Percentiles rank a stretch among this genome's conserved stretches.
phyloP scores from a whole-genome alignment of 1,284 basidiomycete genomes.

The Ustilago loliicola region DNA sequence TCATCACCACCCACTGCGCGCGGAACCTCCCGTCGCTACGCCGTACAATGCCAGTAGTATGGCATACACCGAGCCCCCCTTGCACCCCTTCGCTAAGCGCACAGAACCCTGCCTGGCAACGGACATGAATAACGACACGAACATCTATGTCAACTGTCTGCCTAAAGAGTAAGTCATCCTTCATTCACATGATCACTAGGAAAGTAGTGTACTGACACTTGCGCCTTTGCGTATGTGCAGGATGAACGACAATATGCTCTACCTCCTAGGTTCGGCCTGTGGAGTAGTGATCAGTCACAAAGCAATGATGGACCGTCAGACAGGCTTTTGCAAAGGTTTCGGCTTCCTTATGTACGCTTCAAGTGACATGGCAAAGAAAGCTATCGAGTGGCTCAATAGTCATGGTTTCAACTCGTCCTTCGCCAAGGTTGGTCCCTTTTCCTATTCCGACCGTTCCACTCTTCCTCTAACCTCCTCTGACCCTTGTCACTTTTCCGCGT shows the following conservation, averaged over 20 bases:
- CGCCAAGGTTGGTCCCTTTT: conserved; percentile 44
- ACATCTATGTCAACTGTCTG: conserved; percentile 62
- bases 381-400: conserved; percentile 52
- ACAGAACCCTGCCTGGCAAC: conserved; percentile 8
- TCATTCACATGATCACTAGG: not conserved
- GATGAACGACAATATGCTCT: conserved; percentile 58
- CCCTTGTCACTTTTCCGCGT: not conserved
- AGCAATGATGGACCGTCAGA: conserved; percentile 63
- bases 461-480: not conserved
- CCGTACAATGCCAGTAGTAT: not conserved
- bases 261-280: conserved; percentile 53
- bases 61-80: conserved; percentile 6
- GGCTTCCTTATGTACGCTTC: conserved; percentile 63
- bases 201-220: not conserved
- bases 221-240: conserved; percentile 10
- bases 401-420: conserved; percentile 56
- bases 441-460: not conserved
- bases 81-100: not conserved
- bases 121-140: conserved; percentile 44
- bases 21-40: not conserved
- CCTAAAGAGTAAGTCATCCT: conserved; percentile 47
- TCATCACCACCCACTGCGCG: not conserved
- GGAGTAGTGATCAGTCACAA: conserved; percentile 66
- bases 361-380: conserved; percentile 51
- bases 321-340: conserved; percentile 63